These are phyloP conservation scores for Nemania abortiva DNA, from an alignment of 2,329 filamentous ascomycete species.

Conservation along the genomic window DNA sequence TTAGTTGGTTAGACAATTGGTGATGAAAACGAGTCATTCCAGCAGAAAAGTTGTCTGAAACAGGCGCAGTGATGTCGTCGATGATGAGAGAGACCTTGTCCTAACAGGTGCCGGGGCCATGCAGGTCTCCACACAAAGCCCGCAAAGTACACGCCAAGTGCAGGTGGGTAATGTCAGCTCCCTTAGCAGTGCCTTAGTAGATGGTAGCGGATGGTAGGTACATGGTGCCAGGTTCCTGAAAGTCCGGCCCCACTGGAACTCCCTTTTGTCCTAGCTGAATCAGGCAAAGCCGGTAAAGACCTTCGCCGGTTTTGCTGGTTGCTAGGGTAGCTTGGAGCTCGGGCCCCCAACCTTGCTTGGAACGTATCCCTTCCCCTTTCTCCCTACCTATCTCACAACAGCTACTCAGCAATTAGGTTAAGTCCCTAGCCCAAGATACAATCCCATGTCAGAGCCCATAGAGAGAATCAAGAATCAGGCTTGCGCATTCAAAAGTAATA, in stretches of 20 bases:
- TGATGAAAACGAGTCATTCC: conserved; percentile 21
- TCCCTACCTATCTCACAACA: not conserved
- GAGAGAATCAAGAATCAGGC: too few species aligned
- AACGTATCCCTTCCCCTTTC: not conserved
- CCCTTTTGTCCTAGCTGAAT: conserved; percentile 1
- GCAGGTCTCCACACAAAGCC: not conserved
- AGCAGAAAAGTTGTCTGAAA: conserved; percentile 17
- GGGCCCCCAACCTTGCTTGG: not conserved
- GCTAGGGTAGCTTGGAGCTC: not conserved
- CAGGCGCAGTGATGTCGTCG: conserved; percentile 26
- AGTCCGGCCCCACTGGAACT: not conserved
- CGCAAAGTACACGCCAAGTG: not conserved
- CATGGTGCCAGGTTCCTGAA: conserved; percentile 11
- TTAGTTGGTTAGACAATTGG: conserved; percentile 7
- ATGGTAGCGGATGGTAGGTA: not conserved
- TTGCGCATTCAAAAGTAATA: not conserved
- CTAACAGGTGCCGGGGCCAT: conserved; percentile 3
- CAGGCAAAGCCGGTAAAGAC: not conserved
- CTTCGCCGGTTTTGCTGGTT: conserved; percentile 9
- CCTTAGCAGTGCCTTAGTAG: not conserved
- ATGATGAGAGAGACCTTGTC: conserved; percentile 16
- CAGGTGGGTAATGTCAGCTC: not conserved
- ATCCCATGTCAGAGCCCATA: too few species aligned
- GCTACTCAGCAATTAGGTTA: too few species aligned
- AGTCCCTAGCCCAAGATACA: too few species aligned